Evolutionary conservation across 169 alveolate species (phyloP), one percentile per base, ranked within the genome.

Genomic region (Cryptosporidium felis): DNA sequence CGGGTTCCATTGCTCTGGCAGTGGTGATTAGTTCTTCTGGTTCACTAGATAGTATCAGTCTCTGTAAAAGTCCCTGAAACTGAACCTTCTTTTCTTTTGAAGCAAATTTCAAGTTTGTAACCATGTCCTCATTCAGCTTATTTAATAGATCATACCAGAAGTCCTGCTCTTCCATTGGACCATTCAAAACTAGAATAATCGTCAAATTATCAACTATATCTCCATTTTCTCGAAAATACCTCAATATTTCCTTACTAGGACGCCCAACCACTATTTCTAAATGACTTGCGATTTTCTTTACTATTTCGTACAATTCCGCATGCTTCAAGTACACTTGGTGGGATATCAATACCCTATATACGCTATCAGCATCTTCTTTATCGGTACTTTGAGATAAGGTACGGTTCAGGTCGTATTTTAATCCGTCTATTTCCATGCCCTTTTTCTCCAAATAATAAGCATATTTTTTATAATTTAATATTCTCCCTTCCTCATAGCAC

Each of bases 401-500:
- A n/a, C n/a, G n/a, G n/a, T n/a, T n/a, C n/a, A n/a, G n/a, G n/a
- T n/a, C 30, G 14, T 47, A 42, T 63, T 47, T 21, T 38, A 40
- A 6, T 41, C n/a, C 63, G 5, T 23, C 49, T 65, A n/a, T n/a
- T n/a, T n/a, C n/a, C n/a, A n/a, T n/a, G n/a, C n/a, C 28, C 18
- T 5, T 18, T 10, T 45, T 40, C 18, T 44, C 45, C 8, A 5
- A 3, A 16, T 18, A 10, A 12, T 12, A 53, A 16, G 36, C 41
- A 16, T 74, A 74, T 3, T 49, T 53, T 53, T 12, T 74, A 36
- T 53, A 74, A 36, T 36, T 56, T 30, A 74, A 12, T 12, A 74
- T 21, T 53, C 65, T 49, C n/a, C 85, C 85, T 21, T 74, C 85
- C 10, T 74, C 85, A 53, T 74, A 74, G 23, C 85, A 74, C 18